Conservation (phyloP, 139 green algal species). For the Pedinophyceae sp. region DNA sequence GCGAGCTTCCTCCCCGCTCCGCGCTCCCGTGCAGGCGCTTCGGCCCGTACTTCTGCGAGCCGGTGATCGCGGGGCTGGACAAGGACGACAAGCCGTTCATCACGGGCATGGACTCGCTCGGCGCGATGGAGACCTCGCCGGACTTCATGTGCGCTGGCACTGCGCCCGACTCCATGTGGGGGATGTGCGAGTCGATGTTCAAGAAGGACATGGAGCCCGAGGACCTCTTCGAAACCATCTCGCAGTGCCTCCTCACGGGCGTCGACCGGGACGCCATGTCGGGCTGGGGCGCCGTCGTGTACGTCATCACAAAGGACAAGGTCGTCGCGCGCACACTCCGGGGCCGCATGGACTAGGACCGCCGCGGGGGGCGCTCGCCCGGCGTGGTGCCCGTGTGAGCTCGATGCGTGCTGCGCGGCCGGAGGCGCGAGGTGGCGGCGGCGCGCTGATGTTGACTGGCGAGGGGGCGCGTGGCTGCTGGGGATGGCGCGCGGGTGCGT, state of each 20-base stretch:
- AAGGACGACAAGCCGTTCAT: slow-evolving; percentile 77
- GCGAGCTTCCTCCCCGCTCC: not conserved
- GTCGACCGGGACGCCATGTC: slow-evolving; percentile 83
- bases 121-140: slow-evolving; percentile 77
- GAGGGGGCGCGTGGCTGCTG: too few species aligned
- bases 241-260: slow-evolving; percentile 77
- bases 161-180: slow-evolving; percentile 76
- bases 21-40: slow-evolving; percentile 28
- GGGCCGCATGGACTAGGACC: slow-evolving; percentile 66
- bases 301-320: slow-evolving; percentile 84
- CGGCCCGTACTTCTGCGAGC: slow-evolving; percentile 85
- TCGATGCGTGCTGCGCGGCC: too few species aligned
- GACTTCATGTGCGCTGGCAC: slow-evolving; percentile 90
- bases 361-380: too few species aligned
- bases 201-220: slow-evolving; percentile 74
- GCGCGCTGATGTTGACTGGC: too few species aligned
- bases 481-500: too few species aligned
- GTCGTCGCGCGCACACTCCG: slow-evolving; percentile 67
- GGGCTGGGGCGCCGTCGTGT: slow-evolving; percentile 87
- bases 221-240: slow-evolving; percentile 91
- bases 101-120: slow-evolving; percentile 89
- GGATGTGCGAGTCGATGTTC: slow-evolving; percentile 94
- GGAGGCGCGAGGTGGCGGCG: too few species aligned
- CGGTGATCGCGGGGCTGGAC: slow-evolving; percentile 89
- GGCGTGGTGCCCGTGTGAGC: too few species aligned